phyloP scores from a whole-genome alignment of 2,329 filamentous ascomycete genomes.

The Trichophyton mentagrophytes region DNA sequence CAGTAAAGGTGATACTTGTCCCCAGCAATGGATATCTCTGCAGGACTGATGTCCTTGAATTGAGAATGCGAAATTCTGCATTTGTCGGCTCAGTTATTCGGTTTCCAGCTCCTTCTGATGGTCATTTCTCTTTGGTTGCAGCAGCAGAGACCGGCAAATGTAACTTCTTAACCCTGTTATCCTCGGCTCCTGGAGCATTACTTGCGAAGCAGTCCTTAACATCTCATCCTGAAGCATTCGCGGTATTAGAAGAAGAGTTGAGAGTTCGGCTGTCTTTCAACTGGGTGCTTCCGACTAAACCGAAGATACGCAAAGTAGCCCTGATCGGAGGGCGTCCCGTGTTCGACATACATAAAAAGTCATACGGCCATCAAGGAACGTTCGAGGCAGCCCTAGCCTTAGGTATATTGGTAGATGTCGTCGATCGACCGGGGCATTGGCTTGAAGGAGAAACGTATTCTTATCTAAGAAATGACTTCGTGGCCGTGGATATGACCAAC shows the following conservation, averaged over 20 bases:
- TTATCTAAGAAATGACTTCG: conserved; percentile 23
- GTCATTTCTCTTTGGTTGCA: not conserved
- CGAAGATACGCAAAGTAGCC: not conserved
- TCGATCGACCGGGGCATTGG: conserved; percentile 30
- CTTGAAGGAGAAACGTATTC: conserved; percentile 20
- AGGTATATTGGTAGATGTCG: conserved; percentile 26
- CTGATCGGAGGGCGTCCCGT: not conserved
- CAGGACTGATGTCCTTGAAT: not conserved
- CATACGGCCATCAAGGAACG: not conserved
- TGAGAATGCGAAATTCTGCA: conserved; percentile 1
- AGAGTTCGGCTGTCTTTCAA: not conserved
- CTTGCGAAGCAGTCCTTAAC: not conserved
- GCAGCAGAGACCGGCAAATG: not conserved
- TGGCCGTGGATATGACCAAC: conserved; percentile 1
- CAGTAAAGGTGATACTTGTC: not conserved
- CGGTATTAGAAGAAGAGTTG: not conserved
- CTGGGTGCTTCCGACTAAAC: not conserved
- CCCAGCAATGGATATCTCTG: not conserved
- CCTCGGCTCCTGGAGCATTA: not conserved
- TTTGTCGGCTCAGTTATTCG: not conserved
- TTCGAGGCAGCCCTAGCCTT: conserved; percentile 22
- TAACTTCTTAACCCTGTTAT: not conserved
- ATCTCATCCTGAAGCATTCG: not conserved
- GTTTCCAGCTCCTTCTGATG: not conserved
- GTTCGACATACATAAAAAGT: not conserved